Conservation (phyloP, 306 rosid genomes). For the Chamaecrista fasciculata region DNA sequence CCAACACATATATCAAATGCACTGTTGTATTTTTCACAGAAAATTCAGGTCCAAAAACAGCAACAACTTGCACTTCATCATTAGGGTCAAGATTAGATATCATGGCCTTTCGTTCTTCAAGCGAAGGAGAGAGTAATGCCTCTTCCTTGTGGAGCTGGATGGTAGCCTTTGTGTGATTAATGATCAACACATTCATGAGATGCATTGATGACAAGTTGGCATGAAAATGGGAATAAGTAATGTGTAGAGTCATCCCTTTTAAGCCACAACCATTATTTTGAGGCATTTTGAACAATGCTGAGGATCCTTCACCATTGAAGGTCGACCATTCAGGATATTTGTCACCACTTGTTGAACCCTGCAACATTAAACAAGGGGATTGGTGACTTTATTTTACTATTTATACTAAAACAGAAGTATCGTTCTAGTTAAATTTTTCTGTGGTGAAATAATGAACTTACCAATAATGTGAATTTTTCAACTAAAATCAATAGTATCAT, state of each 20-base stretch:
- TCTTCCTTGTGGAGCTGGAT: not conserved
- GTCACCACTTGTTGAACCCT: not conserved
- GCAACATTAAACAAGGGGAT: not conserved
- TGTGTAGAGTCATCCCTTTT: not conserved
- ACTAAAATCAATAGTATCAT: too few relatives aligned
- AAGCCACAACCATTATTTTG: not conserved
- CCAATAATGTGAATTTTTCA: too few relatives aligned
- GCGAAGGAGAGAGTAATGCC: not conserved
- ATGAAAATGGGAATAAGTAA: not conserved
- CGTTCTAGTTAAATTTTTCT: too few relatives aligned
- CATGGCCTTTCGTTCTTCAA: not conserved
- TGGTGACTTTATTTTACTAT: too few relatives aligned
- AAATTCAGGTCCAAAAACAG: not conserved
- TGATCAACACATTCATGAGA: not conserved
- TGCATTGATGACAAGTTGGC: not conserved
- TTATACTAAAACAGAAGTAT: too few relatives aligned
- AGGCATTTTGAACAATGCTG: not conserved
- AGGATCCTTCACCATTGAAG: not conserved
- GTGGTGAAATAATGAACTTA: too few relatives aligned
- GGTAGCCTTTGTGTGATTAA: not conserved
- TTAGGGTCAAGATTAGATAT: not conserved
- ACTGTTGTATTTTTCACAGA: not conserved
- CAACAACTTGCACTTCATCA: not conserved
- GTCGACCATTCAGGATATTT: not conserved
- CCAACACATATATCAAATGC: not conserved